Conservation (phyloP, 306 rosid species). For the Inga leiocalycina region DNA sequence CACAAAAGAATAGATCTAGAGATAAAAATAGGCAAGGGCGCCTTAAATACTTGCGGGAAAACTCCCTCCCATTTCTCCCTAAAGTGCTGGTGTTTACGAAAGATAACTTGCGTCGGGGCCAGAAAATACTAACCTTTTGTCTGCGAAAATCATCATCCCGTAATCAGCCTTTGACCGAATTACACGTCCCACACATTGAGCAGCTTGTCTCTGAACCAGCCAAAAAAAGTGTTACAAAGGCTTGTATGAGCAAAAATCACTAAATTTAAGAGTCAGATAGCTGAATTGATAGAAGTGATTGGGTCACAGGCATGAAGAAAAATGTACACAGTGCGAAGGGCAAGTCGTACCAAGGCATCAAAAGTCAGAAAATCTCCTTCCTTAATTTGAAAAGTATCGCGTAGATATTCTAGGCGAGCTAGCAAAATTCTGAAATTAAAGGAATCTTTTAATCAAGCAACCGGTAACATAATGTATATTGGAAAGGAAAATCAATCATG, state of each 20-base stretch:
- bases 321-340: neutral
- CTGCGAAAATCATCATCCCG: constrained; percentile 99
- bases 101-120: neutral
- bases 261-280: constrained; percentile 7
- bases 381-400: constrained; percentile 80
- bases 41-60: neutral
- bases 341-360: constrained; percentile 79
- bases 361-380: constrained; percentile 95
- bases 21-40: neutral
- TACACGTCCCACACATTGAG: constrained; percentile 96
- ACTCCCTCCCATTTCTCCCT: neutral
- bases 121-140: constrained; percentile 69
- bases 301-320: neutral
- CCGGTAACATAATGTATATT: neutral
- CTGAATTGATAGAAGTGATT: neutral
- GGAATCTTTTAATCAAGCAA: constrained; percentile 2
- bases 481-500: neutral
- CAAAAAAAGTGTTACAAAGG: constrained; percentile 18
- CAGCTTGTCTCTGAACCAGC: constrained; percentile 88
- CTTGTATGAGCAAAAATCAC: constrained; percentile 6
- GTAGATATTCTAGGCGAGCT: constrained; percentile 63
- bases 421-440: constrained; percentile 61
- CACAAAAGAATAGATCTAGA: neutral
- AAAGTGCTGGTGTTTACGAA: neutral
- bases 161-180: constrained; percentile 97